Percentiles rank a stretch among this genome's conserved stretches.
phyloP scores from a whole-genome alignment of 352 stramenopile species.

The Blastocystis sp. region DNA sequence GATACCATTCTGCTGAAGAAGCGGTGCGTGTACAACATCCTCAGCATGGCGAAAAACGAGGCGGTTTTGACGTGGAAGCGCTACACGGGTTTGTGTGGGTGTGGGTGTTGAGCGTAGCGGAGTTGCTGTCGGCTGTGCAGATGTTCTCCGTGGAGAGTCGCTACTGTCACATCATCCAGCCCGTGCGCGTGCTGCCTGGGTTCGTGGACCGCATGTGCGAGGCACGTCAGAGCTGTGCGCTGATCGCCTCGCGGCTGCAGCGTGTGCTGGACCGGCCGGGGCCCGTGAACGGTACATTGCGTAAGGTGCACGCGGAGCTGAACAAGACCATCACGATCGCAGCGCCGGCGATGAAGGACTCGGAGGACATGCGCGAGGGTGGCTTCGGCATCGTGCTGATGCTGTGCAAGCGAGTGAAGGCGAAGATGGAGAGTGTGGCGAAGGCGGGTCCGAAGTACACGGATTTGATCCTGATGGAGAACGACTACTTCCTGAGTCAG shows the following conservation, averaged over 20 bases:
- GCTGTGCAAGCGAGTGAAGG: background rate
- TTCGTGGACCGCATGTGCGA: slow-evolving; percentile 23
- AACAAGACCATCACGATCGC: background rate
- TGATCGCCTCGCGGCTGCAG: background rate
- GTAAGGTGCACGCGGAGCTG: background rate
- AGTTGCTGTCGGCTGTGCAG: background rate
- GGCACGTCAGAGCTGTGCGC: background rate
- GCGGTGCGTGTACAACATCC: background rate
- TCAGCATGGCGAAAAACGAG: background rate
- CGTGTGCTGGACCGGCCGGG: background rate
- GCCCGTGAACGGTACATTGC: slow-evolving; percentile 21
- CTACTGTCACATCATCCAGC: slow-evolving; percentile 21
- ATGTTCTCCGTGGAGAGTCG: background rate
- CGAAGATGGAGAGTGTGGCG: slow-evolving; percentile 20
- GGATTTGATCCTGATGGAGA: slow-evolving; percentile 48
- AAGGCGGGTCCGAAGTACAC: slow-evolving; percentile 40
- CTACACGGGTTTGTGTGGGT: background rate
- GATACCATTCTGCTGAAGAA: background rate
- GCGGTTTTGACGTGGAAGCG: background rate
- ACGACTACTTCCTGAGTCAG: slow-evolving; percentile 6
- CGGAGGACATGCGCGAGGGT: background rate
- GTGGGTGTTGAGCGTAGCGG: background rate
- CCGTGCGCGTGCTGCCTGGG: slow-evolving; percentile 5
- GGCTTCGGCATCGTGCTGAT: background rate
- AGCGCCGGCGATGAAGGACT: background rate